These are phyloP conservation scores for Eutrema heterophyllum DNA, from an alignment of 345 rosid species.

Conservation along the genomic window DNA sequence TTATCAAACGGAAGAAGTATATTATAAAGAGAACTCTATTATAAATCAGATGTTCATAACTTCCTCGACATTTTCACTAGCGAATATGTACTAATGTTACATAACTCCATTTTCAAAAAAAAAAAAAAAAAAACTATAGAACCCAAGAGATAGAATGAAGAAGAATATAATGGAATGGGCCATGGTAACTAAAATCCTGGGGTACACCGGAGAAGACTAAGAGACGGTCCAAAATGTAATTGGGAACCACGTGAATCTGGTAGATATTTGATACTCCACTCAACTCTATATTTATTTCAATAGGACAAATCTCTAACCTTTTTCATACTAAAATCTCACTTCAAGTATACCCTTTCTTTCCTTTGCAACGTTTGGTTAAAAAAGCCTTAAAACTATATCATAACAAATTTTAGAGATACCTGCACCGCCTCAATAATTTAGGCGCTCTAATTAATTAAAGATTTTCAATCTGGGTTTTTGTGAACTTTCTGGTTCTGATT, in stretches of 20 bases:
- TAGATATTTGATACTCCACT: constrained; percentile 26
- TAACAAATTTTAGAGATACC: background rate
- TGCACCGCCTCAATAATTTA: background rate
- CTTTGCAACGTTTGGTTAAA: constrained; percentile 10
- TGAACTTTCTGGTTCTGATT: no score
- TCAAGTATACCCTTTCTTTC: constrained; percentile 6
- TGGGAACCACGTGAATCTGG: constrained; percentile 25
- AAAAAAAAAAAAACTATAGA: background rate
- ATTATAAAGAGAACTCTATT: no score
- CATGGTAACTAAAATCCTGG: constrained; percentile 15
- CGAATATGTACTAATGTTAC: background rate
- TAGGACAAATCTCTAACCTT: constrained; percentile 17
- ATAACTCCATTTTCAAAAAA: background rate
- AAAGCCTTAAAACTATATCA: background rate
- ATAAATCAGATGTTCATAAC: background rate
- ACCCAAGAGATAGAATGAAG: background rate
- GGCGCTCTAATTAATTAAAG: background rate
- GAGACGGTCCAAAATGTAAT: constrained; percentile 9
- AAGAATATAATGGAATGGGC: constrained; percentile 22
- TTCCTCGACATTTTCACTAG: background rate
- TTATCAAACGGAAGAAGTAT: no score
- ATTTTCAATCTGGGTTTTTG: background rate
- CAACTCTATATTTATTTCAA: constrained; percentile 16
- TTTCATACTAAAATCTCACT: constrained; percentile 23
- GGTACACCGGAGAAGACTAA: constrained; percentile 3